A percentile compares a stretch with the other conserved stretches of the same genome.
phyloP scores from a whole-genome alignment of 1,139 yeast species.

The Kurtzmaniella quercitrusa region DNA sequence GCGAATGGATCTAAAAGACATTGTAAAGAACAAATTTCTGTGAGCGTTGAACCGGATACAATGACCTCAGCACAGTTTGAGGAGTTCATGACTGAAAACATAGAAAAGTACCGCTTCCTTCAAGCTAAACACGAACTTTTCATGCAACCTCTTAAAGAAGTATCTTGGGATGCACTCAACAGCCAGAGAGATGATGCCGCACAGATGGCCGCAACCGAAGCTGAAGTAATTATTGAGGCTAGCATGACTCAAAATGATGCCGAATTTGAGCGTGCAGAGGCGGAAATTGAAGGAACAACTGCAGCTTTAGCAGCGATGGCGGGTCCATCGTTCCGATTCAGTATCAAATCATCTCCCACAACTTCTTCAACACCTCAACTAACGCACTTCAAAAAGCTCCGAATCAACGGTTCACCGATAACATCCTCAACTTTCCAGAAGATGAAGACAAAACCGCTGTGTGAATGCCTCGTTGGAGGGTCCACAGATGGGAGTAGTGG shows the following conservation, averaged over 20 bases:
- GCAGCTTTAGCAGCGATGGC: conserved; percentile 1
- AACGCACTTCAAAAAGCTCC: conserved; percentile 41
- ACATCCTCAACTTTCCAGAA: conserved; percentile 24
- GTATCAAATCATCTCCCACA: conserved; percentile 34
- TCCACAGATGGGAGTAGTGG: neutral
- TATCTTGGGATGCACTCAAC: conserved; percentile 1
- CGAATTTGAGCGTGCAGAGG: neutral
- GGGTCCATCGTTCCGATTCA: conserved; percentile 12
- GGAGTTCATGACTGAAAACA: conserved; percentile 30
- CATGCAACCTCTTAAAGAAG: neutral
- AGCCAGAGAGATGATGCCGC: neutral
- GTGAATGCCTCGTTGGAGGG: conserved; percentile 11
- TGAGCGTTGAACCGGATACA: neutral
- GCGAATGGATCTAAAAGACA: neutral
- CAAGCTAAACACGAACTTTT: conserved; percentile 15
- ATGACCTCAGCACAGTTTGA: conserved; percentile 31
- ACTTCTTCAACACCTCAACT: conserved; percentile 33
- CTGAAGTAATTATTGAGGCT: neutral
- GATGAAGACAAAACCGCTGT: conserved; percentile 11
- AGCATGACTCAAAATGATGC: conserved; percentile 6
- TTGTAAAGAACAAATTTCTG: neutral
- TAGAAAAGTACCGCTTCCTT: conserved; percentile 28
- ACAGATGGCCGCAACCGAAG: neutral
- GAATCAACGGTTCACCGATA: conserved; percentile 41
- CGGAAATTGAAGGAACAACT: neutral